Evolutionary conservation across 2,329 filamentous ascomycete genomes (phyloP).

Genomic region (Xylariomycetidae sp.): DNA sequence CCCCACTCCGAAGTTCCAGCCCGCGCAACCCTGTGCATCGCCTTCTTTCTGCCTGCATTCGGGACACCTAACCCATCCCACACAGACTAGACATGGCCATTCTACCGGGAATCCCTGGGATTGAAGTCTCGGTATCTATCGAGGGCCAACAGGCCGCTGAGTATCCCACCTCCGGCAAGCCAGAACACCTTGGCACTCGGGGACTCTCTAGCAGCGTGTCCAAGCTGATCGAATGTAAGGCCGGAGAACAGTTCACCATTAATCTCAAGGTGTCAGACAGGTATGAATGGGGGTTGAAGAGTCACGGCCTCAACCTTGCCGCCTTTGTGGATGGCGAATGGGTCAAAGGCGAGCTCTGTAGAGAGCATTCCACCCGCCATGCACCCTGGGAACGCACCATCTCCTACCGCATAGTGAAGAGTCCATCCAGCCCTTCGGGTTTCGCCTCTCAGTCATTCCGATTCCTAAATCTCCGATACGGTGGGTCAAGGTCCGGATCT

Average conservation of each 20-base stretch:
- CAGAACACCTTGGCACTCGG: not conserved
- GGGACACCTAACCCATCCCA: no score
- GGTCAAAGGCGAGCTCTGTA: slow-evolving; percentile 7
- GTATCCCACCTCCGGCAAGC: not conserved
- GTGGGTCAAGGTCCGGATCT: slow-evolving; percentile 4
- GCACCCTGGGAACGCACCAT: not conserved
- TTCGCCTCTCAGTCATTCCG: slow-evolving; percentile 10
- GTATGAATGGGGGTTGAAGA: slow-evolving; percentile 5
- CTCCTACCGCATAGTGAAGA: slow-evolving; percentile 2
- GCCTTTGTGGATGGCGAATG: slow-evolving; percentile 15
- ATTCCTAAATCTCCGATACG: slow-evolving; percentile 12
- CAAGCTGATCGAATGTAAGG: slow-evolving; percentile 17
- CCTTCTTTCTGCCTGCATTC: no score
- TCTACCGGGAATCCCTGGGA: not conserved
- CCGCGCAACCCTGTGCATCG: no score
- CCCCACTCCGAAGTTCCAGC: no score
- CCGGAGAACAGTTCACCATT: slow-evolving; percentile 13
- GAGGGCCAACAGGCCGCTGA: not conserved
- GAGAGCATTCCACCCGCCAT: not conserved
- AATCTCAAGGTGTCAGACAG: slow-evolving; percentile 7
- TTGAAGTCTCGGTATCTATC: not conserved
- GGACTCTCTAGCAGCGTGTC: not conserved
- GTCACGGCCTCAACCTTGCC: slow-evolving; percentile 9
- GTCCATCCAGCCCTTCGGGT: not conserved
- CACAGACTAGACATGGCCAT: not conserved